Evolutionary conservation across 805 yeast species (phyloP).

Genomic region (Limtongia smithiae): DNA sequence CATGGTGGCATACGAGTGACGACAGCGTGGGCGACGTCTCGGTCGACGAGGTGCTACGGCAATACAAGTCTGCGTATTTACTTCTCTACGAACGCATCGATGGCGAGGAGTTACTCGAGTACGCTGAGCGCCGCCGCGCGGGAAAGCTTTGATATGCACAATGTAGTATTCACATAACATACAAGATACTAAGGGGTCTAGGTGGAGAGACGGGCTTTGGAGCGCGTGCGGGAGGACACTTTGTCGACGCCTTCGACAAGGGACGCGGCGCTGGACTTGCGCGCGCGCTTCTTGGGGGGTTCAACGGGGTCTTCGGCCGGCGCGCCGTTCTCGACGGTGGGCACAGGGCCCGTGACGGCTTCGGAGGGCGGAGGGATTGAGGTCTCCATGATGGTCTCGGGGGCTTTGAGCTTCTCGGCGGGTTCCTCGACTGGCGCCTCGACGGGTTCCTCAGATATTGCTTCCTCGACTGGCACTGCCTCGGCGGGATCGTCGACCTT

Average conservation of each 20-base stretch:
- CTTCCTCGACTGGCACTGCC: neutral
- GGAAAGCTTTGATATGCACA: constrained; percentile 1
- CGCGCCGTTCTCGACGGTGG: neutral
- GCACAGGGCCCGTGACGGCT: neutral
- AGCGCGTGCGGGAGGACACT: constrained; percentile 12
- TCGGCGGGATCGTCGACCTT: neutral
- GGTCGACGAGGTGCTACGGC: constrained; percentile 56
- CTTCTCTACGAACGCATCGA: constrained; percentile 60
- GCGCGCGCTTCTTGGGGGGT: neutral
- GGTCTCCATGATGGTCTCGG: too few species aligned
- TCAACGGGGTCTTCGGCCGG: neutral
- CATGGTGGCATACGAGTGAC: constrained; percentile 82
- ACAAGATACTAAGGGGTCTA: too few species aligned
- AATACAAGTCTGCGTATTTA: constrained; percentile 78
- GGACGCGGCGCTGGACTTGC: neutral
- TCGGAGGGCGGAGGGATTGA: neutral
- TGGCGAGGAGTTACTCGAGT: constrained; percentile 1
- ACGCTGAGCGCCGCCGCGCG: neutral
- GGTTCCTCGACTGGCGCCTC: neutral
- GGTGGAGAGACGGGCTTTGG: too few species aligned
- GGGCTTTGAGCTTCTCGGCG: too few species aligned
- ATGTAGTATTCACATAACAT: neutral
- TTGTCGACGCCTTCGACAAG: constrained; percentile 1
- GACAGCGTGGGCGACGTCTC: constrained; percentile 61
- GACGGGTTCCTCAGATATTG: neutral